phyloP scores from a whole-genome alignment of 257 asterid species.

The Osmanthus fragrans region DNA sequence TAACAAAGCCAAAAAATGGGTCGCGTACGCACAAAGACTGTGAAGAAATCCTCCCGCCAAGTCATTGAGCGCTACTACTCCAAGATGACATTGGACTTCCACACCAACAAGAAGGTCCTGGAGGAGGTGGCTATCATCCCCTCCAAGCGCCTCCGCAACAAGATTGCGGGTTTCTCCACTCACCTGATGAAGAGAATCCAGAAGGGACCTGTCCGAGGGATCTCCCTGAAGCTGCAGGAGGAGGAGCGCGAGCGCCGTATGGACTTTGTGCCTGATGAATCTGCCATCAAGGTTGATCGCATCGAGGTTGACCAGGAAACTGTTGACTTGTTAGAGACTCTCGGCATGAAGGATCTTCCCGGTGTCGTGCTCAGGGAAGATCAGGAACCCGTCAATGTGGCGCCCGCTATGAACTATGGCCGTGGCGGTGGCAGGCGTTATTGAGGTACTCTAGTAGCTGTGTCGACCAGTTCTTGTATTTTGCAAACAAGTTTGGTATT shows the following conservation, averaged over 20 bases:
- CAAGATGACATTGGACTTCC: constrained; percentile 22
- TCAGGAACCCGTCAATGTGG: neutral
- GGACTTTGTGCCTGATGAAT: constrained; percentile 25
- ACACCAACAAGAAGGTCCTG: constrained; percentile 27
- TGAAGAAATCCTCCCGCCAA: constrained; percentile 28
- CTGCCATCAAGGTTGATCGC: constrained; percentile 17
- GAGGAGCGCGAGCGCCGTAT: constrained; percentile 25
- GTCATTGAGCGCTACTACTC: constrained; percentile 28
- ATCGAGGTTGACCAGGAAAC: constrained; percentile 27
- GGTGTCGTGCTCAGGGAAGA: constrained; percentile 23
- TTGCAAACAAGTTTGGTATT: neutral
- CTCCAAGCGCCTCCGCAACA: constrained; percentile 28
- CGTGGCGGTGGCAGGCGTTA: constrained; percentile 19
- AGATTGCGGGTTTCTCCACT: constrained; percentile 27
- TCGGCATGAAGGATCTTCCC: constrained; percentile 25
- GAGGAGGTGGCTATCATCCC: too few relatives aligned
- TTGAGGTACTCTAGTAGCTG: neutral
- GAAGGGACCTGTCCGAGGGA: constrained; percentile 25
- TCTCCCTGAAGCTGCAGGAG: constrained; percentile 28
- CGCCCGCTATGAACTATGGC: constrained; percentile 7
- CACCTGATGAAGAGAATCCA: constrained; percentile 28
- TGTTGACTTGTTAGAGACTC: constrained; percentile 17
- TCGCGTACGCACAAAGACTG: constrained; percentile 26
- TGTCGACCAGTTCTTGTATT: neutral
- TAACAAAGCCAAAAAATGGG: constrained; percentile 9